These are phyloP conservation scores for Corylus avellana DNA, from an alignment of 306 rosid genomes.

Conservation along the genomic window DNA sequence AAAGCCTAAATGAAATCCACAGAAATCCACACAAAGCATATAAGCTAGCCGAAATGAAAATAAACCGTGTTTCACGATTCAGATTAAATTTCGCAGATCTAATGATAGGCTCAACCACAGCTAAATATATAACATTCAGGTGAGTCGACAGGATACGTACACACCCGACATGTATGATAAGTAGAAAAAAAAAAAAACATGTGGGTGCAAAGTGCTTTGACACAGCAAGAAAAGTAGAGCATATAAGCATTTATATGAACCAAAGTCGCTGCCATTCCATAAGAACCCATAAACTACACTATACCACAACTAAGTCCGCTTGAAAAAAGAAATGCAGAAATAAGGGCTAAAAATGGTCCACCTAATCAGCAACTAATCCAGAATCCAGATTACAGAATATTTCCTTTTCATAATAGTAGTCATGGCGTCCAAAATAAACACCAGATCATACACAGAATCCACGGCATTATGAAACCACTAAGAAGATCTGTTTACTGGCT, in stretches of 20 bases:
- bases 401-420: conserved; percentile 11
- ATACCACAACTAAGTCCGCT: neutral
- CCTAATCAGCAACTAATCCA: conserved; percentile 5
- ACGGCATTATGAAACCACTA: conserved; percentile 31
- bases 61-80: neutral
- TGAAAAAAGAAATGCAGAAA: neutral
- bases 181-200: neutral
- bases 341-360: neutral
- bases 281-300: conserved; percentile 13
- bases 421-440: conserved; percentile 18
- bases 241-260: conserved; percentile 6
- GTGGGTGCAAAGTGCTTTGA: neutral
- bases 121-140: neutral
- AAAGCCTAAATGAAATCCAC: too few species aligned
- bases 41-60: too few species aligned
- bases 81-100: too few species aligned
- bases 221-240: neutral
- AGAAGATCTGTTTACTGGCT: conserved; percentile 73
- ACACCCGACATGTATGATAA: neutral
- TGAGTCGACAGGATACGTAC: neutral
- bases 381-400: conserved; percentile 30
- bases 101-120: neutral
- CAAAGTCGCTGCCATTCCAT: conserved; percentile 7
- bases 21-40: too few species aligned
- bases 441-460: neutral